Conservation (phyloP, 2,329 filamentous ascomycete species). For the Stagonosporopsis chrysanthemi region DNA sequence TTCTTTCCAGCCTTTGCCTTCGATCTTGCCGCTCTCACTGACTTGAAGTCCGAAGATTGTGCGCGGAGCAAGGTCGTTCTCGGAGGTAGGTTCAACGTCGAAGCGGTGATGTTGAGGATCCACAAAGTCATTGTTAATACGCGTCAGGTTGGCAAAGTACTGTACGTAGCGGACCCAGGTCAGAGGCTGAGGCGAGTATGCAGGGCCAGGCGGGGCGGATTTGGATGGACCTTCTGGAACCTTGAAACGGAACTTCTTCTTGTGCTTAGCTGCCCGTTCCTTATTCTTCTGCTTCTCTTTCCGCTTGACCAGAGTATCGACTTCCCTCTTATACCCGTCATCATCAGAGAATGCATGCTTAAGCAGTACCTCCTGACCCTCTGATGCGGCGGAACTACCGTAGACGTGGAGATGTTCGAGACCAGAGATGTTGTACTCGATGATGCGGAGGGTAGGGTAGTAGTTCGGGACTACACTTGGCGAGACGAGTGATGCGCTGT, state of each 20-base stretch:
- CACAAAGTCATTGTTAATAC: slow-evolving; percentile 77
- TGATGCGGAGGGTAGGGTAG: slow-evolving; percentile 86
- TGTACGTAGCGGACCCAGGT: slow-evolving; percentile 84
- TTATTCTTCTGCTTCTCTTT: slow-evolving; percentile 58
- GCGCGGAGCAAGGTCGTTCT: slow-evolving; percentile 18
- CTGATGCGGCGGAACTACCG: slow-evolving; percentile 2
- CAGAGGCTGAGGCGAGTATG: slow-evolving; percentile 84
- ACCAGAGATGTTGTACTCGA: slow-evolving; percentile 90
- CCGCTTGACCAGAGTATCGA: slow-evolving; percentile 55
- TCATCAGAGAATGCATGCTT: slow-evolving; percentile 28
- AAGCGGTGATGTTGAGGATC: slow-evolving; percentile 18
- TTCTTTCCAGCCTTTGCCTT: slow-evolving; percentile 63
- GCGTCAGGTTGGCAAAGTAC: slow-evolving; percentile 92
- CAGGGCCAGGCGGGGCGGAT: slow-evolving; percentile 79
- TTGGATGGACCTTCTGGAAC: slow-evolving; percentile 76
- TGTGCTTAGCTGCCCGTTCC: slow-evolving; percentile 28
- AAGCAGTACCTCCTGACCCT: slow-evolving; percentile 17
- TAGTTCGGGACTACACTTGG: slow-evolving; percentile 93
- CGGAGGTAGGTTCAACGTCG: slow-evolving; percentile 4
- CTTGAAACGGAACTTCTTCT: slow-evolving; percentile 56
- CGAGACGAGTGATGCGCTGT: slow-evolving; percentile 78
- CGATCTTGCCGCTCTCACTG: slow-evolving; percentile 37
- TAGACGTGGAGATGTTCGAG: slow-evolving; percentile 61
- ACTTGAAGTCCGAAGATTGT: slow-evolving; percentile 40
- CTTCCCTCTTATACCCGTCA: slow-evolving; percentile 49